phyloP scores from a whole-genome alignment of 1,284 basidiomycete species.

The Austroboletus olivaceoglutinosus region DNA sequence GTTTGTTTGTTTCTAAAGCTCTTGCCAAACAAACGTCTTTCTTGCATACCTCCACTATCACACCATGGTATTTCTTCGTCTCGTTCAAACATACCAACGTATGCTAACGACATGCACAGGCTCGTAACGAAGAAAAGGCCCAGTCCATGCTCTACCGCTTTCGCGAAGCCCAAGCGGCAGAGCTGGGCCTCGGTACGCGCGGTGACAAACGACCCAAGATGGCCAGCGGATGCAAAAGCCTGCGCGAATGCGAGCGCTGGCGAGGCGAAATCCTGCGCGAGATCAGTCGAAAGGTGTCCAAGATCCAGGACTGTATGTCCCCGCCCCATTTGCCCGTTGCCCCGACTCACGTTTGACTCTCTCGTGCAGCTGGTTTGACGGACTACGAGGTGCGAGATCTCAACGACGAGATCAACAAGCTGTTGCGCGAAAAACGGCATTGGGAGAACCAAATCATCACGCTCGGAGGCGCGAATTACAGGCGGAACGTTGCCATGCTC shows the following conservation, averaged over 20 bases:
- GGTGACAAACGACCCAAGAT: constrained; percentile 83
- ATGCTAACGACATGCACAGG: constrained; percentile 44
- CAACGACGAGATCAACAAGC: constrained; percentile 98
- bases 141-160: constrained; percentile 99
- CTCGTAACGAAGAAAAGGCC: constrained; percentile 96
- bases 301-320: constrained; percentile 90
- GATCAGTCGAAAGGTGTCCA: constrained; percentile 94
- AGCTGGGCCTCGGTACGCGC: constrained; percentile 85
- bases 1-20: constrained; percentile 28
- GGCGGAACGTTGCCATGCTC: constrained; percentile 85
- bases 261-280: constrained; percentile 92
- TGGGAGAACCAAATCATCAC: constrained; percentile 98
- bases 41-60: constrained; percentile 4
- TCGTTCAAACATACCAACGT: background rate
- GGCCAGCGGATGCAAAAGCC: constrained; percentile 85
- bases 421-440: constrained; percentile 92
- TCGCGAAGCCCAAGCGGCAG: constrained; percentile 93
- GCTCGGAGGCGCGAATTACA: constrained; percentile 95
- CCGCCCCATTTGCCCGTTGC: no score
- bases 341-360: background rate
- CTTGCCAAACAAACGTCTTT: constrained; percentile 24
- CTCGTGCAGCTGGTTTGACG: constrained; percentile 73
- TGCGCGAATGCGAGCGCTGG: constrained; percentile 95
- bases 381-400: constrained; percentile 90
- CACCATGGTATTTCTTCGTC: constrained; percentile 15